phyloP scores from a whole-genome alignment of 2,329 filamentous ascomycete species.

The Fusarium sp. region DNA sequence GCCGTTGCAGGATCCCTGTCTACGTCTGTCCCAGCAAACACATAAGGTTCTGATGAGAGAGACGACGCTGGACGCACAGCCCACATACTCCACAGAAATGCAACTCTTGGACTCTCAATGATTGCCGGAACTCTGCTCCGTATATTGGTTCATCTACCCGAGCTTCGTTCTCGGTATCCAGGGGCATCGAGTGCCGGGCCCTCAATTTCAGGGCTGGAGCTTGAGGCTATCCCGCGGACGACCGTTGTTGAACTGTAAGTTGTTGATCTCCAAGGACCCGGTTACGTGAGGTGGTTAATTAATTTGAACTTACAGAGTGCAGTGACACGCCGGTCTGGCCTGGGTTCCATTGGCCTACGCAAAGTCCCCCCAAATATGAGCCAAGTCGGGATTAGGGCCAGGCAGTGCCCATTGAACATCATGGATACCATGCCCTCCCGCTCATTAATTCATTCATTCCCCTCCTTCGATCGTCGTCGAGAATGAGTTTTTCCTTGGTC shows the following conservation, averaged over 20 bases:
- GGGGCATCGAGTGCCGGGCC: conserved; percentile 7
- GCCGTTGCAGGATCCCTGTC: conserved; percentile 24
- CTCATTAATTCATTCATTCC: conserved; percentile 21
- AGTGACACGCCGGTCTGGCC: conserved; percentile 8
- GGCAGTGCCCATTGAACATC: conserved; percentile 11
- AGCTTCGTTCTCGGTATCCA: background rate
- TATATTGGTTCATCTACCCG: conserved; percentile 17
- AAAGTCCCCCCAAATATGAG: conserved; percentile 19
- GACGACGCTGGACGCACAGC: conserved; percentile 22
- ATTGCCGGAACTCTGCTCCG: conserved; percentile 8
- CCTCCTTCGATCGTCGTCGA: conserved; percentile 30
- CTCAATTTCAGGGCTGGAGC: conserved; percentile 6
- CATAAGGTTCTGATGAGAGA: conserved; percentile 38
- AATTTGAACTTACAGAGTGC: background rate
- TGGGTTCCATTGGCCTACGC: conserved; percentile 19
- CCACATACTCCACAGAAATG: conserved; percentile 31
- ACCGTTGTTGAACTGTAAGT: background rate
- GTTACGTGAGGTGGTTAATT: conserved; percentile 2
- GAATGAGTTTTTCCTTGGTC: conserved; percentile 26
- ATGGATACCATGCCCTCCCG: conserved; percentile 16
- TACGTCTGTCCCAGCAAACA: conserved; percentile 16
- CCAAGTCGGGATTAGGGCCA: conserved; percentile 36
- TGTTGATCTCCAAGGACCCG: conserved; percentile 19
- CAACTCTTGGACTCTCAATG: conserved; percentile 17
- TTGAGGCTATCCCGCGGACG: conserved; percentile 14